A percentile compares a stretch with the other conserved stretches of the same genome.
Evolutionary conservation across 495 filamentous ascomycete species (phyloP).

Genomic region (Lasiosphaeria miniovina): DNA sequence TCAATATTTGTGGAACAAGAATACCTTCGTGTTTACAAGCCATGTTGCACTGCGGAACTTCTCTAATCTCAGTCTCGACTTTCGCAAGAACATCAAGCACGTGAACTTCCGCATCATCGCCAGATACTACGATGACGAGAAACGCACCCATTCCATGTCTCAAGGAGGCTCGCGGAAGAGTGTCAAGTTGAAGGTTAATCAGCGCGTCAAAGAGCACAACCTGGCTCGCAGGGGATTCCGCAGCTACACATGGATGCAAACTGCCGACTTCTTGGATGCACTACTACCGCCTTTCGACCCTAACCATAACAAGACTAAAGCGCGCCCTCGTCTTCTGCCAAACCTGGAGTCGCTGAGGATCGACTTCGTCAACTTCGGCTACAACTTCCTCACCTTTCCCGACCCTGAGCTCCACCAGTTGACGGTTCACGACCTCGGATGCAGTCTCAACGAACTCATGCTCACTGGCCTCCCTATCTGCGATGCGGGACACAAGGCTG

Average conservation of each 20-base stretch:
- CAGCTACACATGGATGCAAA: constrained; percentile 47
- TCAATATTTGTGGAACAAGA: constrained; percentile 41
- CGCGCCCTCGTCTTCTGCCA: constrained; percentile 40
- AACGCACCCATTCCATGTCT: constrained; percentile 22
- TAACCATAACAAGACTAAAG: constrained; percentile 18
- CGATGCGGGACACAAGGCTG: constrained; percentile 31
- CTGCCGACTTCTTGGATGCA: constrained; percentile 43
- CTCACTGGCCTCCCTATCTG: constrained; percentile 41
- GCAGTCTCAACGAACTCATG: constrained; percentile 42
- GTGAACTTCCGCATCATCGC: constrained; percentile 46
- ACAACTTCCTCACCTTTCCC: constrained; percentile 31
- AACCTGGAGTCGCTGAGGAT: constrained; percentile 39
- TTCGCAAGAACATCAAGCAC: constrained; percentile 35
- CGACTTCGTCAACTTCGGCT: constrained; percentile 47
- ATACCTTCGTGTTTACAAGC: constrained; percentile 46
- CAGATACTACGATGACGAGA: constrained; percentile 45
- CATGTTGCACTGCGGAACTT: constrained; percentile 41
- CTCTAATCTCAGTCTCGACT: constrained; percentile 27
- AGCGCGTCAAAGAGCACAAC: constrained; percentile 33
- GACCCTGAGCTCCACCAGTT: constrained; percentile 32
- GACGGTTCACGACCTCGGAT: constrained; percentile 42
- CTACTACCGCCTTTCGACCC: constrained; percentile 38
- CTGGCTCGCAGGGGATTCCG: constrained; percentile 42
- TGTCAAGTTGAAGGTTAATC: constrained; percentile 29
- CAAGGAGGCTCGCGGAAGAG: constrained; percentile 17